Evolutionary conservation across 2,329 filamentous ascomycete species (phyloP).

Genomic region (Sporothrix inflata): DNA sequence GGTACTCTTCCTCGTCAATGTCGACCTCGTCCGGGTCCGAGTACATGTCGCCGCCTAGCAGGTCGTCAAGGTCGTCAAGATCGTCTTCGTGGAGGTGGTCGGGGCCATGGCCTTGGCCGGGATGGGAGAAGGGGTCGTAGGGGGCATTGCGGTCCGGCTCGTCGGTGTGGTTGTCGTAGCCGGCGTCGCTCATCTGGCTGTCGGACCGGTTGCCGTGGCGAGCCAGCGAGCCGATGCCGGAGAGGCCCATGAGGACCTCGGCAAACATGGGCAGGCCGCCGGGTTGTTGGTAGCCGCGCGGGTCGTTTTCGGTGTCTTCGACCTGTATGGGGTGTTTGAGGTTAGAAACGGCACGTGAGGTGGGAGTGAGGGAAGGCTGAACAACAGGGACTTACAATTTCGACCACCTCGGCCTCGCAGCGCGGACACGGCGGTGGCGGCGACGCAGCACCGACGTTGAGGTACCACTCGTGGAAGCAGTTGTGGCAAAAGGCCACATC

Average conservation of each 20-base stretch:
- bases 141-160: neutral
- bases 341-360: neutral
- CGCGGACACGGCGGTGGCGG: constrained; percentile 75
- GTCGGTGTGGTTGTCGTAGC: neutral
- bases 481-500: constrained; percentile 86
- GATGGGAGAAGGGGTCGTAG: neutral
- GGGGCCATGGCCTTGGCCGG: neutral
- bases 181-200: constrained; percentile 1
- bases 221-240: neutral
- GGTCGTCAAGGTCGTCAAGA: constrained; percentile 28
- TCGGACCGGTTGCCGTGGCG: constrained; percentile 6
- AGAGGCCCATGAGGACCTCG: constrained; percentile 19
- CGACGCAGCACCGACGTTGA: constrained; percentile 66
- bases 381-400: constrained; percentile 70
- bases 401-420: constrained; percentile 79
- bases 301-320: constrained; percentile 58
- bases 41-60: constrained; percentile 38
- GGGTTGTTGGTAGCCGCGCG: constrained; percentile 48
- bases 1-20: constrained; percentile 55
- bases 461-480: constrained; percentile 81
- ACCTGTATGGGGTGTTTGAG: neutral
- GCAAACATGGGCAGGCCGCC: constrained; percentile 1
- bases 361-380: neutral
- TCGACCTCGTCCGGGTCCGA: constrained; percentile 63
- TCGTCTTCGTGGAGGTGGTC: neutral